Conservation (phyloP, 495 filamentous ascomycete species). For the Amorphotheca resinae region DNA sequence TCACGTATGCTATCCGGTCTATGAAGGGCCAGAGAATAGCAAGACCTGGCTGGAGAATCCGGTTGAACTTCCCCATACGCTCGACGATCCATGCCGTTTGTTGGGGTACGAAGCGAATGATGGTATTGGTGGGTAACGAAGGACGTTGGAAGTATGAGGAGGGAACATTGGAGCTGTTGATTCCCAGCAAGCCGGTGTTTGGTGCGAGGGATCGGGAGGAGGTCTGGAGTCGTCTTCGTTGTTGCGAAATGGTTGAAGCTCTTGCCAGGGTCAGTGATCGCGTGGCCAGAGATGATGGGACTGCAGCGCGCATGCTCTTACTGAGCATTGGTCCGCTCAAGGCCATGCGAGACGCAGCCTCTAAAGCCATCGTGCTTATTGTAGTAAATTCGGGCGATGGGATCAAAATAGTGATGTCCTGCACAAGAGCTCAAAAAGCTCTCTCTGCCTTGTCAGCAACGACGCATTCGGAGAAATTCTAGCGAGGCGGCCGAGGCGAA, state of each 20-base stretch:
- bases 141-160: constrained; percentile 45
- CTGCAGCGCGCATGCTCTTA: constrained; percentile 5
- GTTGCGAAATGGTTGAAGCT: constrained; percentile 3
- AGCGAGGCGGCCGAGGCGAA: background rate
- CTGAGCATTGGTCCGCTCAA: constrained; percentile 5
- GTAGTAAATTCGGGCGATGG: constrained; percentile 1
- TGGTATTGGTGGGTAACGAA: constrained; percentile 76
- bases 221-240: constrained; percentile 15
- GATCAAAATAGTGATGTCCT: background rate
- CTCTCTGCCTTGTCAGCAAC: constrained; percentile 1
- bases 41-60: constrained; percentile 82
- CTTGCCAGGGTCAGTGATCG: constrained; percentile 1
- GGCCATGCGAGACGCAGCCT: constrained; percentile 10
- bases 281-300: constrained; percentile 2
- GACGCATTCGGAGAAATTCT: too few species aligned
- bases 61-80: constrained; percentile 93
- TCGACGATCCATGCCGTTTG: constrained; percentile 99
- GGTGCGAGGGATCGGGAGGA: constrained; percentile 4
- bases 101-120: constrained; percentile 94
- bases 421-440: background rate
- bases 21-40: constrained; percentile 82
- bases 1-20: constrained; percentile 95
- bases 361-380: constrained; percentile 12
- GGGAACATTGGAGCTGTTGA: constrained; percentile 24
- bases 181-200: constrained; percentile 15